A percentile compares a stretch with the other conserved stretches of the same genome.
Evolutionary conservation across 345 rosid genomes (phyloP).

Genomic region (Syzygium aromaticum): DNA sequence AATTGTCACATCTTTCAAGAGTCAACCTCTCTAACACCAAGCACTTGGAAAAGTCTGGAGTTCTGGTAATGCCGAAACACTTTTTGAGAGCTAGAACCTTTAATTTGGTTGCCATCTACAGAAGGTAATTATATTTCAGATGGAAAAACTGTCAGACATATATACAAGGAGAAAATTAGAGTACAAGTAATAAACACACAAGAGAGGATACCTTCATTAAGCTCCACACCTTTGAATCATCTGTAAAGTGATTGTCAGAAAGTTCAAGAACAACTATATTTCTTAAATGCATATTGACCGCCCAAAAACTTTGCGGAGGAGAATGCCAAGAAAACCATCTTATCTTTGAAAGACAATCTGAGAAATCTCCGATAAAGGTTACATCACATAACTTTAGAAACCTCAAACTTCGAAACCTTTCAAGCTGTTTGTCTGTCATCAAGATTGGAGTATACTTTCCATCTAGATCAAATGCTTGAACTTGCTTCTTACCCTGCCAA

Average conservation of each 20-base stretch:
- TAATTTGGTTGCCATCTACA: neutral
- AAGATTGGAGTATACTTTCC: neutral
- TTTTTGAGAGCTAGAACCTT: neutral
- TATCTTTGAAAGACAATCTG: neutral
- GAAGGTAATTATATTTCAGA: neutral
- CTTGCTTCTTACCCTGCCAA: neutral
- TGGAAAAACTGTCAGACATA: neutral
- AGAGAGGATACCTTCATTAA: neutral
- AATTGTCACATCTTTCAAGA: neutral
- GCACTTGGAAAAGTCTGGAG: neutral
- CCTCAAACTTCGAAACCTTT: neutral
- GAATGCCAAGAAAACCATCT: neutral
- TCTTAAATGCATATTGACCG: neutral
- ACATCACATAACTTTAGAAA: neutral
- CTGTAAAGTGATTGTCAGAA: neutral
- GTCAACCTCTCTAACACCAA: neutral
- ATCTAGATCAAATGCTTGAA: neutral
- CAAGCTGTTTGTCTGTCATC: neutral
- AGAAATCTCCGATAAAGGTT: neutral
- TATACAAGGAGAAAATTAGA: too few species aligned
- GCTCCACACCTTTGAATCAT: neutral
- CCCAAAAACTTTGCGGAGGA: neutral
- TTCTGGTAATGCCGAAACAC: neutral
- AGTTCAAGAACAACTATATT: neutral
- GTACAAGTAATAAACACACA: neutral